Evolutionary conservation across 2,329 filamentous ascomycete species (phyloP).

Genomic region (Aspergillus hortae): DNA sequence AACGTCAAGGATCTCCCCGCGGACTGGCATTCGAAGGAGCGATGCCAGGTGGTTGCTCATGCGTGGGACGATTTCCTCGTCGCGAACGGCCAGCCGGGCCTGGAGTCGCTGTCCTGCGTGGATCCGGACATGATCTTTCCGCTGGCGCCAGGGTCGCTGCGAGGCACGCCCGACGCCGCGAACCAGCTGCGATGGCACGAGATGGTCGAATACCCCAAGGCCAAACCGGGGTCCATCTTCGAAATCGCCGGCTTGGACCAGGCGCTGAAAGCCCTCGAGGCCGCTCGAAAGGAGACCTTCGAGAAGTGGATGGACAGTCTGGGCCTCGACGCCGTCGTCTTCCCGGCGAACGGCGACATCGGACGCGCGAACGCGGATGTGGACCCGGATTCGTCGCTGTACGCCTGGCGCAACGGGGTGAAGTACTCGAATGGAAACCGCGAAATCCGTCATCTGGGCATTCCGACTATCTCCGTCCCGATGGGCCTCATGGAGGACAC

Average conservation of each 20-base stretch:
- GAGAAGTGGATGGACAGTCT: slow-evolving; percentile 50
- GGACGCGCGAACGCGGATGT: slow-evolving; percentile 48
- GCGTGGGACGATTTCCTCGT: slow-evolving; percentile 52
- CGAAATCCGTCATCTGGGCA: slow-evolving; percentile 52
- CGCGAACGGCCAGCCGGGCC: slow-evolving; percentile 39
- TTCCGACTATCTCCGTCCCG: slow-evolving; percentile 52
- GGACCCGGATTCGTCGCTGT: slow-evolving; percentile 26
- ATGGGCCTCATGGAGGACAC: slow-evolving; percentile 50
- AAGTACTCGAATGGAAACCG: slow-evolving; percentile 54
- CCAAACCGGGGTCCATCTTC: slow-evolving; percentile 34
- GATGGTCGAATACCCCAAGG: slow-evolving; percentile 24
- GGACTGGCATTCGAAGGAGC: slow-evolving; percentile 47
- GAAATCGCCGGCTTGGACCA: slow-evolving; percentile 39
- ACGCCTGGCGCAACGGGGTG: slow-evolving; percentile 50
- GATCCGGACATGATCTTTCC: slow-evolving; percentile 40
- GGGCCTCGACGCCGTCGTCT: slow-evolving; percentile 46
- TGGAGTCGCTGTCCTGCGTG: slow-evolving; percentile 38
- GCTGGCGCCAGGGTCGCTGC: slow-evolving; percentile 23
- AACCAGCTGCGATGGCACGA: slow-evolving; percentile 24
- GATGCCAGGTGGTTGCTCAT: slow-evolving; percentile 48
- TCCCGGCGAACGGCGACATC: slow-evolving; percentile 51
- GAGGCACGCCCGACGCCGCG: slow-evolving; percentile 19
- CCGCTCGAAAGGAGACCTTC: slow-evolving; percentile 46
- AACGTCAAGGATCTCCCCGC: slow-evolving; percentile 42
- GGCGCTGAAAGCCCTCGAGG: slow-evolving; percentile 47